These are phyloP conservation scores for Penicillium sp. DNA, from an alignment of 2,329 filamentous ascomycete genomes.

Conservation along the genomic window DNA sequence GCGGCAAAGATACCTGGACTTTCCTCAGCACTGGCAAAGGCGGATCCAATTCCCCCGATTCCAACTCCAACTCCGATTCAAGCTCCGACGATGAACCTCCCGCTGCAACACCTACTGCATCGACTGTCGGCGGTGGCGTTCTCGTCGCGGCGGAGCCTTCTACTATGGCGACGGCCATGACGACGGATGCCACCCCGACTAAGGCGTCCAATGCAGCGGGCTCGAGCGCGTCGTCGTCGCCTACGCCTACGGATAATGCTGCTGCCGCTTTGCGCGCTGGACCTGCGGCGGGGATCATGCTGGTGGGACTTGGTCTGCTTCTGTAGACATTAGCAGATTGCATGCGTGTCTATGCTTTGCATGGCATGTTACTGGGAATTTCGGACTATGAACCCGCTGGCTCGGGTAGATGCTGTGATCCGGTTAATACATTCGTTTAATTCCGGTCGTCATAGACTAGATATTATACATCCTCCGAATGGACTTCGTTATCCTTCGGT, in stretches of 20 bases:
- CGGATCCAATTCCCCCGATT: neutral
- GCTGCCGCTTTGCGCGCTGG: conserved; percentile 15
- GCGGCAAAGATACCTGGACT: conserved; percentile 16
- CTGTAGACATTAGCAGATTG: conserved; percentile 8
- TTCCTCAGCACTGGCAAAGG: conserved; percentile 12
- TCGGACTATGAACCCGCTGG: conserved; percentile 2
- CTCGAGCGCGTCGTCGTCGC: conserved; percentile 7
- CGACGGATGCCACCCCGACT: conserved; percentile 15
- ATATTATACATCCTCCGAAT: conserved; percentile 4
- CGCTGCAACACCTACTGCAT: conserved; percentile 2
- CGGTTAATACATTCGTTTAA: conserved; percentile 7
- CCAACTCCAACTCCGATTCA: conserved; percentile 1
- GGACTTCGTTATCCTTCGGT: conserved; percentile 20
- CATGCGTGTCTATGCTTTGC: neutral
- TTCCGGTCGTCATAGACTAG: conserved; percentile 1
- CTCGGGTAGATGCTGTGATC: neutral
- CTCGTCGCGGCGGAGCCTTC: conserved; percentile 17
- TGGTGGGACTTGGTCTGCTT: conserved; percentile 18
- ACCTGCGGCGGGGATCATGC: conserved; percentile 15
- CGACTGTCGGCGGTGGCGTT: conserved; percentile 18
- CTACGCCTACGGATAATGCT: conserved; percentile 15
- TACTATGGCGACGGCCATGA: conserved; percentile 12
- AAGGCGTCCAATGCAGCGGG: conserved; percentile 5
- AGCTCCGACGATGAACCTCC: neutral
- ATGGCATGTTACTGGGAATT: neutral